A percentile compares a stretch with the other conserved stretches of the same genome.
These are phyloP conservation scores for Colletotrichum tanaceti DNA, from an alignment of 2,329 filamentous ascomycete genomes.

Conservation along the genomic window DNA sequence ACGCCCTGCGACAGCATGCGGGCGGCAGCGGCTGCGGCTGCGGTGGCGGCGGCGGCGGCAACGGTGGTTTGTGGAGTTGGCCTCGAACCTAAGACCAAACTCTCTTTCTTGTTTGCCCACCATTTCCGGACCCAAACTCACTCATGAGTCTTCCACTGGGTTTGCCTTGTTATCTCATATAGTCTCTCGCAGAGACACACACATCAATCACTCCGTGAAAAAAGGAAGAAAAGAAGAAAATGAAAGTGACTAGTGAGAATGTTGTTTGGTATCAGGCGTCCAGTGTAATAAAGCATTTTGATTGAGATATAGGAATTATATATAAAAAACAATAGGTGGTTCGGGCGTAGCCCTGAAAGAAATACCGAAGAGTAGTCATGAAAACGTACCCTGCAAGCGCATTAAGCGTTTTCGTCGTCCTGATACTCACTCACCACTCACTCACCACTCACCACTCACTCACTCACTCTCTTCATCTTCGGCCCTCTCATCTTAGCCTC, in stretches of 20 bases:
- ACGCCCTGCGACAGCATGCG: no score
- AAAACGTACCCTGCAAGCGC: not conserved
- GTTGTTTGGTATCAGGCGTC: not conserved
- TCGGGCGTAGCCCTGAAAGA: not conserved
- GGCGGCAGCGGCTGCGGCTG: no score
- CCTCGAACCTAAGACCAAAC: slow-evolving; percentile 25
- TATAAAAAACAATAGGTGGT: not conserved
- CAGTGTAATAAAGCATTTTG: not conserved
- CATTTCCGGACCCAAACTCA: slow-evolving; percentile 4
- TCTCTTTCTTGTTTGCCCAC: slow-evolving; percentile 11
- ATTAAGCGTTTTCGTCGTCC: not conserved
- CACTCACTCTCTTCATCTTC: not conserved
- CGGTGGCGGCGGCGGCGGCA: not conserved
- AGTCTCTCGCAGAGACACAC: not conserved
- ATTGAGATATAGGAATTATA: not conserved
- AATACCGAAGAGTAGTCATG: slow-evolving; percentile 1
- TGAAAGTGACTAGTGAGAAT: not conserved
- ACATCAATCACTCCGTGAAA: no score
- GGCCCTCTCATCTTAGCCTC: not conserved
- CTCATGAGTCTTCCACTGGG: not conserved
- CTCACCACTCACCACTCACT: no score
- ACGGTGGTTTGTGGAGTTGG: slow-evolving; percentile 19
- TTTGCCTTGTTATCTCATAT: no score
- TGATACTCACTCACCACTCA: no score
- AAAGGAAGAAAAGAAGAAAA: no score